Percentiles rank a stretch among this genome's conserved stretches.
Evolutionary conservation across 2,329 filamentous ascomycete genomes (phyloP).

Genomic region (Cytospora chrysosperma): DNA sequence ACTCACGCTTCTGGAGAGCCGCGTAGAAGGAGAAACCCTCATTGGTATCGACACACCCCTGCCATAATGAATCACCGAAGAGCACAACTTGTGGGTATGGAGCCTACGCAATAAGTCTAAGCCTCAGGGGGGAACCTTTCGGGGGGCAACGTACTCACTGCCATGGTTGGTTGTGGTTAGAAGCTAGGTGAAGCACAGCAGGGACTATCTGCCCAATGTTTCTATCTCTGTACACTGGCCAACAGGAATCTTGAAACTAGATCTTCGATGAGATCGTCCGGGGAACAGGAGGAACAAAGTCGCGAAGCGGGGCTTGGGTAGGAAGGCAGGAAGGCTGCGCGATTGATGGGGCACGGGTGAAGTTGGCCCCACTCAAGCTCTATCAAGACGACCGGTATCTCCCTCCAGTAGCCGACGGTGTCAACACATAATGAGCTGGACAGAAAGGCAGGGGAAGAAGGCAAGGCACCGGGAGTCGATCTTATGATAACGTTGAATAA

Average conservation of each 20-base stretch:
- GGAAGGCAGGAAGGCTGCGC: neutral
- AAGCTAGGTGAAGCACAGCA: neutral
- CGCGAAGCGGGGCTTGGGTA: neutral
- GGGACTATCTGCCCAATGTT: neutral
- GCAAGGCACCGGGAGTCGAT: neutral
- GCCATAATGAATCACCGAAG: slow-evolving; percentile 87
- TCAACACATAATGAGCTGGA: neutral
- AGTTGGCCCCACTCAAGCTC: neutral
- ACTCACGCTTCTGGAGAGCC: slow-evolving; percentile 66
- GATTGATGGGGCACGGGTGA: neutral
- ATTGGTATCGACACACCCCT: slow-evolving; percentile 60
- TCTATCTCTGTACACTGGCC: neutral
- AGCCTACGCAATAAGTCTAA: slow-evolving; percentile 33
- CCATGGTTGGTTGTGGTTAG: slow-evolving; percentile 19
- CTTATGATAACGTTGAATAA: neutral
- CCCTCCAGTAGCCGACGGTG: neutral
- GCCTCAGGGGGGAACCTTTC: neutral
- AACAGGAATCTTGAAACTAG: neutral
- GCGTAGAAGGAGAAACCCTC: slow-evolving; percentile 74
- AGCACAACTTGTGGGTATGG: slow-evolving; percentile 75
- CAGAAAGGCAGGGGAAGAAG: neutral
- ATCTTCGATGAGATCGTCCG: neutral
- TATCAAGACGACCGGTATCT: neutral
- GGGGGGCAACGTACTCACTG: slow-evolving; percentile 7
- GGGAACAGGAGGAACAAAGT: neutral